A percentile compares a stretch with the other conserved stretches of the same genome.
Evolutionary conservation across 805 yeast genomes (phyloP).

Genomic region (Cyberlindnera veronae): DNA sequence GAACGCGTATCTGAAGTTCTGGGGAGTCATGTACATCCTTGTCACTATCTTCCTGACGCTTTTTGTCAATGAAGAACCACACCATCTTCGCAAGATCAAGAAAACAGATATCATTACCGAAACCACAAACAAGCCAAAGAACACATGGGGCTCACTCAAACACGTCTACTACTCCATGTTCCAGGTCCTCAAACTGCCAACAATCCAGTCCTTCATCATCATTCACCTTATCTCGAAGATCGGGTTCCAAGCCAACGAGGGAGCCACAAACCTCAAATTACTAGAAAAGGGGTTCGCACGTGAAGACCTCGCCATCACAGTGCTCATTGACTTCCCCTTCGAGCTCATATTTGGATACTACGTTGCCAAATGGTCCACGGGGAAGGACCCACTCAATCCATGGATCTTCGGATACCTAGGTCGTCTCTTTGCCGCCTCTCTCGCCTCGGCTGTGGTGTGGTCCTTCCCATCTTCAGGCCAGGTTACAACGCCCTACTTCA

Average conservation of each 20-base stretch:
- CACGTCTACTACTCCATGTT: conserved; percentile 65
- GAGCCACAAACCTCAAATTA: conserved; percentile 88
- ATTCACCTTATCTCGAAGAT: conserved; percentile 79
- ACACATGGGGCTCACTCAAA: conserved; percentile 32
- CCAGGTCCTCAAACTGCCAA: conserved; percentile 61
- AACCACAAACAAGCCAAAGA: conserved; percentile 20
- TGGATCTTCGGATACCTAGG: conserved; percentile 91
- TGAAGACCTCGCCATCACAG: conserved; percentile 91
- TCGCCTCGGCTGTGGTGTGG: conserved; percentile 72
- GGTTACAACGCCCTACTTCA: conserved; percentile 53
- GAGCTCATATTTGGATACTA: conserved; percentile 94
- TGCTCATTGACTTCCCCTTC: conserved; percentile 91
- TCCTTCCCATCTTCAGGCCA: conserved; percentile 57
- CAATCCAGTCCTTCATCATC: conserved; percentile 69
- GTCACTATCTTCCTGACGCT: conserved; percentile 61
- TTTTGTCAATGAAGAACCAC: conserved; percentile 71
- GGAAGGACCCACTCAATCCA: conserved; percentile 70
- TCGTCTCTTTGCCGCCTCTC: conserved; percentile 65
- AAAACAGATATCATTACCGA: conserved; percentile 30
- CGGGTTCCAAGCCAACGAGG: conserved; percentile 95
- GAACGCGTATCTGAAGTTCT: conserved; percentile 69
- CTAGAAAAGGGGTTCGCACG: conserved; percentile 88
- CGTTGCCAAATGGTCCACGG: conserved; percentile 92
- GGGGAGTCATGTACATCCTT: conserved; percentile 69
- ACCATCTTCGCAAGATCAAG: conserved; percentile 33